Evolutionary conservation across 2,329 filamentous ascomycete genomes (phyloP), one percentile per base, ranked within the genome.

Genomic region (Cercospora zeina): DNA sequence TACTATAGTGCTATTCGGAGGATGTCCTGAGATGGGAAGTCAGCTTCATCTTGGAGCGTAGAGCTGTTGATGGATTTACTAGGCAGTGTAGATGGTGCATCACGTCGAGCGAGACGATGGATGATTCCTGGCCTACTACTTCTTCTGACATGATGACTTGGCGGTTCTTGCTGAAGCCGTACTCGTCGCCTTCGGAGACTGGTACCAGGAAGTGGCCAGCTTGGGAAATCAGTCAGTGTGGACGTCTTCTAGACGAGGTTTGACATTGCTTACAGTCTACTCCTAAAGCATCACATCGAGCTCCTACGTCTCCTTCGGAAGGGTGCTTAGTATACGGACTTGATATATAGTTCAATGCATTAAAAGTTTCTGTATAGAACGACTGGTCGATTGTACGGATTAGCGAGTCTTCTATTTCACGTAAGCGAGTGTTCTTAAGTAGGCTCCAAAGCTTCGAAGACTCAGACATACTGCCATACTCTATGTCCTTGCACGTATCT

Each of bases 81-180:
- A 58, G 27, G 31, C 57, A 59, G 24, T 59, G 57, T 16, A 59
- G 16, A 16, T 59, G 57, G 36, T 59, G 57, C 30, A 59, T 59
- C 34, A 59, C 49, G 30, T 53, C 49, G 0, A 53, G 49, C n/a
- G 49, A 53, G 8, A 53, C 49, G 3, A 34, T 53, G 16, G 19
- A 53, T 13, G 49, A 53, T 34, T 53, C 49, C 6, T 53, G 27
- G 11, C 49, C 49, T 6, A 53, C 49, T 14, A 53, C 27, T 34
- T 53, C 49, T 9, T 31, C 49, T 7, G 49, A 30, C 49, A 53
- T 33, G 16, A 34, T 53, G 9, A 53, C 49, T 14, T 53, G 49
- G 6, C 30, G 49, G 2, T 8, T 16, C n/a, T 53, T 53, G 16
- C 34, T 30, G n/a, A 53, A 53, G 49, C 49, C 49, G n/a, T 53